phyloP scores from a whole-genome alignment of 176 grass and related monocot species.

The Aegilops tauschii region DNA sequence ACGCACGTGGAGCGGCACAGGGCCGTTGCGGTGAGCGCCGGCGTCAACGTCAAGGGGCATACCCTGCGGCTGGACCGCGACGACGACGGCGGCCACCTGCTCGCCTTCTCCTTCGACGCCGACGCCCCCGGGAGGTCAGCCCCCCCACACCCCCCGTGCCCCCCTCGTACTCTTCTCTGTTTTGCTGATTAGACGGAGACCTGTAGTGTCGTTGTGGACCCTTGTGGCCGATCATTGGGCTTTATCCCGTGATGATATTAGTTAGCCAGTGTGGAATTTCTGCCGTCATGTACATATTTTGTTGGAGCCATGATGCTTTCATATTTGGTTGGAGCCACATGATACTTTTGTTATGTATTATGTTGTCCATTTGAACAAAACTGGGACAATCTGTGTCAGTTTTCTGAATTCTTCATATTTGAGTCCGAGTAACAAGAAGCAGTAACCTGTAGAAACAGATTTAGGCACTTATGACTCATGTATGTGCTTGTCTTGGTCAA shows the following conservation, averaged over 20 bases:
- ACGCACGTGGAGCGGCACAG: slow-evolving; percentile 42
- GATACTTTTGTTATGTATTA: background rate
- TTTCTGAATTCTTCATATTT: background rate
- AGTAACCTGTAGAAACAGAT: background rate
- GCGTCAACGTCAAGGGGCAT: slow-evolving; percentile 48
- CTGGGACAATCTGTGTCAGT: background rate
- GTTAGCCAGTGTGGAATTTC: background rate
- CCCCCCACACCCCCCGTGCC: too few species aligned
- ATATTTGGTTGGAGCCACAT: background rate
- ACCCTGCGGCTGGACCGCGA: slow-evolving; percentile 45
- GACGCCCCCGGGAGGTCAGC: slow-evolving; percentile 42
- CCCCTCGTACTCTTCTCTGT: background rate
- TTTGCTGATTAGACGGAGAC: background rate
- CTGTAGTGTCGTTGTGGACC: background rate
- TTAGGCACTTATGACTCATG: background rate
- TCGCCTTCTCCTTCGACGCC: slow-evolving; percentile 49
- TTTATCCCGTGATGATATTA: background rate
- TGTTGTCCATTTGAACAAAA: background rate
- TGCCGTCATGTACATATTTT: background rate
- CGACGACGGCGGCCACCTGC: slow-evolving; percentile 30
- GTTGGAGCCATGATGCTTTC: background rate
- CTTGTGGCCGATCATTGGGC: background rate
- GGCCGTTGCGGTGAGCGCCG: slow-evolving; percentile 40
- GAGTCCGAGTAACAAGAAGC: background rate
- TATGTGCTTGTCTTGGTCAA: background rate